phyloP scores from a whole-genome alignment of 148 eudicot species.

The Arbutus unedo region DNA sequence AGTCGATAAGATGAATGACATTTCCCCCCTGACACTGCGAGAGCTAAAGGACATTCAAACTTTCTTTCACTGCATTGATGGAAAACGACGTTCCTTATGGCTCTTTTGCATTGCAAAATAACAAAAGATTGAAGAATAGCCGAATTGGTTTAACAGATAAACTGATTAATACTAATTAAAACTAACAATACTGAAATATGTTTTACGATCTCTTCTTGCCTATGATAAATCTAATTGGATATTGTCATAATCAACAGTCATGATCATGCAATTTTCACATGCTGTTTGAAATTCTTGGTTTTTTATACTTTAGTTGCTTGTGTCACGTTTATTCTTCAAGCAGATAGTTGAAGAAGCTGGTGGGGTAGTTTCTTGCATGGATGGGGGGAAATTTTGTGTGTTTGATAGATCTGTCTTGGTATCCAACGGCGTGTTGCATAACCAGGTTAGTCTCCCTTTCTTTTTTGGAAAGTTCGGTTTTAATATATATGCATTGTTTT shows the following conservation, averaged over 20 bases:
- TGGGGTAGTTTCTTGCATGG: slow-evolving; percentile 89
- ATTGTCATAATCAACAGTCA: background rate
- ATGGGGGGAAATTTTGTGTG: slow-evolving; percentile 77
- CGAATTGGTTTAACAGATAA: background rate
- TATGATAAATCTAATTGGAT: background rate
- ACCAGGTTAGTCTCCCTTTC: slow-evolving; percentile 50
- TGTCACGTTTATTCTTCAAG: slow-evolving; percentile 15
- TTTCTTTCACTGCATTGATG: background rate
- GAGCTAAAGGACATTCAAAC: background rate
- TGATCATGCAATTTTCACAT: background rate
- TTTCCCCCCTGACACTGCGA: background rate
- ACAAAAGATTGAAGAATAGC: background rate
- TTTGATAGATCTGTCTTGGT: slow-evolving; percentile 94
- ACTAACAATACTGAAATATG: background rate
- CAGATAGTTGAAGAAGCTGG: slow-evolving; percentile 99
- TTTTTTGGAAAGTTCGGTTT: background rate
- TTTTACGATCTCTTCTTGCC: slow-evolving; percentile 5
- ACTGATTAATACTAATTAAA: background rate
- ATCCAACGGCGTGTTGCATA: slow-evolving; percentile 72
- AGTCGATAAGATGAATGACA: background rate
- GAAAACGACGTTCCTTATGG: background rate
- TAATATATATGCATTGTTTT: background rate
- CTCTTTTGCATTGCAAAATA: background rate
- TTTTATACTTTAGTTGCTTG: background rate
- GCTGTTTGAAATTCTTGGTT: background rate